phyloP scores from a whole-genome alignment of 2,329 filamentous ascomycete genomes.

The Zymoseptoria ardabiliae region DNA sequence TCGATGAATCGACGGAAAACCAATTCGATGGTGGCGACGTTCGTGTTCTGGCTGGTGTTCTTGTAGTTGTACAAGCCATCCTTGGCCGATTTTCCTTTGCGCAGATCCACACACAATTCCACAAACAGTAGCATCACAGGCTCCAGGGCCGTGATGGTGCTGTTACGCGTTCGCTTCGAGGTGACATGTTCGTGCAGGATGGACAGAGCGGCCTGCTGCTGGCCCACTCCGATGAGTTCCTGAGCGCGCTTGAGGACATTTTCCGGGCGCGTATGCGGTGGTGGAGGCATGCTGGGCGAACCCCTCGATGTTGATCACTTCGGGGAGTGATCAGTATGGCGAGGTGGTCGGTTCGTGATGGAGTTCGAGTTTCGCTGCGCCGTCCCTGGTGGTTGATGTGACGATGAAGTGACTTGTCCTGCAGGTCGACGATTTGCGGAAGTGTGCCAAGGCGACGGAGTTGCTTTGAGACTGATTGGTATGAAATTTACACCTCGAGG shows the following conservation, averaged over 20 bases:
- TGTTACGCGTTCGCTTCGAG: constrained; percentile 95
- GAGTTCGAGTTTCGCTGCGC: not conserved
- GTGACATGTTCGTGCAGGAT: constrained; percentile 99
- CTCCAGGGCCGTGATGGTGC: constrained; percentile 90
- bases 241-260: constrained; percentile 98
- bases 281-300: constrained; percentile 65
- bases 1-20: constrained; percentile 98
- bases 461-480: not conserved
- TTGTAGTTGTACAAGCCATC: constrained; percentile 99
- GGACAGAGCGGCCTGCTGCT: constrained; percentile 83
- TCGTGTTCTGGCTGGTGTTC: constrained; percentile 98
- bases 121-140: constrained; percentile 98
- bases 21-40: constrained; percentile 94
- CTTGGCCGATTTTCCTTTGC: constrained; percentile 97
- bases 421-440: not conserved
- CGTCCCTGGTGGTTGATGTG: not conserved
- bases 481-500: not conserved
- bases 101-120: constrained; percentile 90
- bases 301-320: constrained; percentile 8
- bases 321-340: not conserved
- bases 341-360: not conserved
- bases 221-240: constrained; percentile 96
- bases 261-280: constrained; percentile 94
- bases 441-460: not conserved
- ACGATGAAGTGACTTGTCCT: not conserved